Base-by-base conservation (phyloP, 129 eudicot species). In the Ambrosia trifida region DNA sequence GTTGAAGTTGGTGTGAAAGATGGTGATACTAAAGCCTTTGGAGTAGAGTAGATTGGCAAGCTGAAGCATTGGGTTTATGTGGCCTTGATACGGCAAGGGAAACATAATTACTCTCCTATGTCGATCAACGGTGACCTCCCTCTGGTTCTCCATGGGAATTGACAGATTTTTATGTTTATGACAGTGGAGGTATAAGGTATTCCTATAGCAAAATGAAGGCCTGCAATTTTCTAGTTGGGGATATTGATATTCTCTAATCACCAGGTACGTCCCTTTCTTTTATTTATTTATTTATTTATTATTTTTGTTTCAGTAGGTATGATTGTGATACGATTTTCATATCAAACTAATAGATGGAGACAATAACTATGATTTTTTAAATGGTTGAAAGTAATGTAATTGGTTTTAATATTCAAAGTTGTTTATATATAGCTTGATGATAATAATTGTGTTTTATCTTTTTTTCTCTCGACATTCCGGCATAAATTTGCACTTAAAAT, bases 41-140 rank as follows among this genome's bases (percentile, higher is more conserved):
- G 96, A 79, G 78, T 89, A 77, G 35, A 88, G 84, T 12, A 88
- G 74, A 35, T 64, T 41, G 0, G 90, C 95, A 1, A 88, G 84
- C n/a, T 88, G 95, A 72, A 88, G 54, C 90, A 88, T 82, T 5
- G 88, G 95, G 60, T 69, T 88, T 43, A 81, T 41, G 82, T 88
- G 90, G 68, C 90, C 95, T 83, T 88, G 95, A 16, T 77, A 56
- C 1, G 95, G 90, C 11, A 82, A 19, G 5, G 95, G 90, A 14
- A 88, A 85, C 19, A 85, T 52, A 4, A 82, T 31, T 11, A 87
- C 6, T 30, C 83, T 40, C 10, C 63, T 64, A 28, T 46, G 49
- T 11, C 73, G 69, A 61, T 20, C 10, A 43, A 20, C 61, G 74
- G 38, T 67, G 32, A 11, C 70, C 31, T 17, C 16, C 19, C 60